These are phyloP conservation scores for Paratrypanosoma confusum DNA, from an alignment of 208 protist species.

Conservation along the genomic window DNA sequence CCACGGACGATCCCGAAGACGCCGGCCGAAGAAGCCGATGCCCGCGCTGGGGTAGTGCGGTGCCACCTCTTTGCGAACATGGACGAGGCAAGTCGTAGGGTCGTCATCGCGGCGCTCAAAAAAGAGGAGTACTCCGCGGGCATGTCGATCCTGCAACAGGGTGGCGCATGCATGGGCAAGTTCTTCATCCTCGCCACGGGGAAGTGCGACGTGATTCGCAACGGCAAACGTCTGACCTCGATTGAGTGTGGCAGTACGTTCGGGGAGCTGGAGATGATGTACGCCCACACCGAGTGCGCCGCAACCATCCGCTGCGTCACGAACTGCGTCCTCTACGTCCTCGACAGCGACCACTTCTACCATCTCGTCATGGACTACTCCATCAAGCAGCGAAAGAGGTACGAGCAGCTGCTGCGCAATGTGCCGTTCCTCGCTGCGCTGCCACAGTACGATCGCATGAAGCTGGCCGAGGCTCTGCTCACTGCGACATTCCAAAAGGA, in stretches of 20 bases:
- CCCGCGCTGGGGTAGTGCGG: slow-evolving; percentile 28
- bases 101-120: slow-evolving; percentile 41
- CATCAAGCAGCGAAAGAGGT: slow-evolving; percentile 43
- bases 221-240: slow-evolving; percentile 46
- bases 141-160: slow-evolving; percentile 62
- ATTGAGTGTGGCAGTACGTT: slow-evolving; percentile 56
- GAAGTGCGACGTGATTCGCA: slow-evolving; percentile 73
- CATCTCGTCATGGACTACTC: slow-evolving; percentile 56
- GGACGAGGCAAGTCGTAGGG: slow-evolving; percentile 32
- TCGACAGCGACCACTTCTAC: slow-evolving; percentile 76
- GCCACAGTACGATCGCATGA: slow-evolving; percentile 76
- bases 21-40: slow-evolving; percentile 26
- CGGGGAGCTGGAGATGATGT: slow-evolving; percentile 84
- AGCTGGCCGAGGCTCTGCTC: slow-evolving; percentile 75
- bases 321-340: slow-evolving; percentile 60
- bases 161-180: slow-evolving; percentile 36
- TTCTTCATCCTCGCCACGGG: slow-evolving; percentile 72
- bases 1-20: slow-evolving; percentile 19
- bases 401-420: slow-evolving; percentile 44
- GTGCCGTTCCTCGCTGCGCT: slow-evolving; percentile 65
- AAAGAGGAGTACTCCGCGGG: slow-evolving; percentile 50
- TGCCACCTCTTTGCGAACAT: slow-evolving; percentile 67
- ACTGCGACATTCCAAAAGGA: slow-evolving; percentile 42
- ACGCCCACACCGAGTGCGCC: slow-evolving; percentile 61
- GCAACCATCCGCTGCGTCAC: slow-evolving; percentile 75